These are phyloP conservation scores for Iris macrosiphon DNA, from an alignment of 106 monocot species.

Conservation along the genomic window DNA sequence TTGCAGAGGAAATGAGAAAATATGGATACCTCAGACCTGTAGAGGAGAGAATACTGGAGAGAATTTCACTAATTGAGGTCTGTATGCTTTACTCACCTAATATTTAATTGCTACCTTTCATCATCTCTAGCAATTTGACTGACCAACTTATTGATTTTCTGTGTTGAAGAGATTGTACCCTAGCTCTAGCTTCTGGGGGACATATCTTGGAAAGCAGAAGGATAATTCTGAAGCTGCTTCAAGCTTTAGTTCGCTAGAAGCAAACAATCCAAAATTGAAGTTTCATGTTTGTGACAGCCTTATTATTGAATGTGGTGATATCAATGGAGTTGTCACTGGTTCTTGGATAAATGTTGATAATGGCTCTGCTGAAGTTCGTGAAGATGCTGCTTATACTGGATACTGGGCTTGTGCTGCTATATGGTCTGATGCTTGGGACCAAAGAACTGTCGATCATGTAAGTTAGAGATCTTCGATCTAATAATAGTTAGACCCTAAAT, in stretches of 20 bases:
- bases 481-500: not conserved
- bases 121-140: not conserved
- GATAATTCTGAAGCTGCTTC: constrained; percentile 13
- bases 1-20: constrained; percentile 68
- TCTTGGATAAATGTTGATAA: constrained; percentile 48
- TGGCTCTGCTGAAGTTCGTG: constrained; percentile 16
- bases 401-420: constrained; percentile 93
- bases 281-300: constrained; percentile 38
- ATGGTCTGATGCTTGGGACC: constrained; percentile 98
- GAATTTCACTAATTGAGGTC: constrained; percentile 84
- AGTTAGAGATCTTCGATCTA: constrained; percentile 20
- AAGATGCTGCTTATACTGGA: constrained; percentile 30
- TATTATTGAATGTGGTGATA: constrained; percentile 71
- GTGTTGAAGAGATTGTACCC: constrained; percentile 70
- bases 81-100: constrained; percentile 2
- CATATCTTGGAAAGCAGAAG: constrained; percentile 50
- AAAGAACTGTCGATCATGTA: constrained; percentile 86
- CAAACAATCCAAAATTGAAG: constrained; percentile 20
- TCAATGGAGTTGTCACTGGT: constrained; percentile 83
- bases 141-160: constrained; percentile 7
- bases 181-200: constrained; percentile 59
- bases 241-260: constrained; percentile 15
- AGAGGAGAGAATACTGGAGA: constrained; percentile 61
- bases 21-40: constrained; percentile 48
- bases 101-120: not conserved